These are phyloP conservation scores for Thalassia testudinum DNA, from an alignment of 116 monocot genomes.

Conservation along the genomic window DNA sequence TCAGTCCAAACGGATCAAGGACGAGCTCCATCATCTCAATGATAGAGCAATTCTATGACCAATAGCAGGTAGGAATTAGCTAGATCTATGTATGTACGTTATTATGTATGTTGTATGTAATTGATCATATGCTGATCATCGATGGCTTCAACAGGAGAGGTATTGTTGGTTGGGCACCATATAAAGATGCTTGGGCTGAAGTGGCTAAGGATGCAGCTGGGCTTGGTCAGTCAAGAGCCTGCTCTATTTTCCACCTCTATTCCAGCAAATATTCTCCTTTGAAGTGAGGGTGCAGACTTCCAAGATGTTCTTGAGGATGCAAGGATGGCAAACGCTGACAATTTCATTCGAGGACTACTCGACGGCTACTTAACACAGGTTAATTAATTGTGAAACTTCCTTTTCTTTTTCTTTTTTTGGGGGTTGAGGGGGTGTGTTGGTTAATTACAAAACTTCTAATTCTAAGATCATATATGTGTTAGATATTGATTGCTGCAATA, in stretches of 20 bases:
- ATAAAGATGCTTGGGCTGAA: conserved; percentile 45
- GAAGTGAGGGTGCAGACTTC: conserved; percentile 75
- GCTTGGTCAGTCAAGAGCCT: conserved; percentile 76
- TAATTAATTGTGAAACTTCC: neutral
- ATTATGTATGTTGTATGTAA: too few relatives aligned
- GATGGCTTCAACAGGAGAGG: conserved; percentile 20
- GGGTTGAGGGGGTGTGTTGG: neutral
- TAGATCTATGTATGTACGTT: neutral
- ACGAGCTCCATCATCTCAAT: conserved; percentile 50
- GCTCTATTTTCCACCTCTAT: conserved; percentile 50
- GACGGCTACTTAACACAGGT: conserved; percentile 88
- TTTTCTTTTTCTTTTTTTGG: neutral
- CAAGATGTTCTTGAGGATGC: conserved; percentile 80
- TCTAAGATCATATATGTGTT: too few relatives aligned
- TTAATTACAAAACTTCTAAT: too few relatives aligned
- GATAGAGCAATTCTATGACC: conserved; percentile 77
- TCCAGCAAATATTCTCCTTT: conserved; percentile 64
- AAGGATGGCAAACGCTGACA: conserved; percentile 81
- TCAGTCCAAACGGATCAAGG: conserved; percentile 66
- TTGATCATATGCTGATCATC: too few relatives aligned
- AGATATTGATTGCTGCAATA: too few relatives aligned
- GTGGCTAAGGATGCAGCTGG: conserved; percentile 66
- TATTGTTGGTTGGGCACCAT: conserved; percentile 57
- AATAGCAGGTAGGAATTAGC: conserved; percentile 14
- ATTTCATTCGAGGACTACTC: conserved; percentile 74